Evolutionary conservation across 2,329 filamentous ascomycete genomes (phyloP), one percentile per base, ranked within the genome.

Genomic region (Seiridium cupressi): DNA sequence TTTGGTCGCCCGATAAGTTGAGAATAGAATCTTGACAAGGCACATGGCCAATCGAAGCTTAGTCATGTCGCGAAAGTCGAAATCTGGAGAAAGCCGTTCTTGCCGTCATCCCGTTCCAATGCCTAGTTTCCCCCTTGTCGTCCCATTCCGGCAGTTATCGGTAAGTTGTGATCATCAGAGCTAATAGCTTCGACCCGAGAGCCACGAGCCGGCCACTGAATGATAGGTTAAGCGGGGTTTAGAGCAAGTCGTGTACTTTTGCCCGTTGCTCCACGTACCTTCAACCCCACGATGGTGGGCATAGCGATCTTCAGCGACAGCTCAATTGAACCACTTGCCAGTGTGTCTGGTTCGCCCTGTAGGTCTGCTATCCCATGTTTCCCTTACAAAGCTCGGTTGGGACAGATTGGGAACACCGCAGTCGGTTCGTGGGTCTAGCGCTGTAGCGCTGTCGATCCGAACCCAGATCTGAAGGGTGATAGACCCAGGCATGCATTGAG

Each of bases 361-460:
- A 26, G 18, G 18, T 26, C 18, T 26, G 18, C 18, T 26, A 26
- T 26, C 18, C 18, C 18, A 26, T 26, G 18, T 26, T 26, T 26
- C 18, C 18, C 18, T 26, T 26, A 26, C 18, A 26, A 26, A 26
- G 18, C 18, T 26, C 18, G 18, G 18, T 1, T 26, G 18, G 18
- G 18, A 26, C 18, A 26, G 18, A 26, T 26, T 26, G 18, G 18
- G 18, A 26, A 26, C 18, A 42, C 38, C 38, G 13, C 38, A 51
- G 44, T 44, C 55, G 55, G 46, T 58, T 46, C 55, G 55, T 49
- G 49, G 49, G 49, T 42, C 51, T 58, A 42, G 44, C 35, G 42
- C 11, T 58, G 34, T 42, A 51, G 55, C 47, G 54, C 32, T 58
- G 46, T 42, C 55, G 55, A 58, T 58, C 54, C 54, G 54, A 57